Evolutionary conservation across 2,329 filamentous ascomycete species (phyloP), one percentile per base, ranked within the genome.

Genomic region (Drechslerella coelobrocha): DNA sequence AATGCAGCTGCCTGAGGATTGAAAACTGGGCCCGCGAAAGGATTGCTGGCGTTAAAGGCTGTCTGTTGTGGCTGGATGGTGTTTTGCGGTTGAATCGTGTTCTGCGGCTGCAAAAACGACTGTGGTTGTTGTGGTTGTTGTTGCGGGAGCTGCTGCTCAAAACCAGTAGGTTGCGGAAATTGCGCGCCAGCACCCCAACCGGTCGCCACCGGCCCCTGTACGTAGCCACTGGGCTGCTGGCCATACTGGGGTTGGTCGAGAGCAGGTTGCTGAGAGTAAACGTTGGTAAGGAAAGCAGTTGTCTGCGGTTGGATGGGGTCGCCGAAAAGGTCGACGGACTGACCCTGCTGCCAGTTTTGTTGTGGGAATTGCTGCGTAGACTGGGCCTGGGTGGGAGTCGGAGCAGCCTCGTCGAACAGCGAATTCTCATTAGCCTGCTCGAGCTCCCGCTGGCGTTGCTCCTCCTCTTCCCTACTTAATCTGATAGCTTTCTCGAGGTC

Each of bases 401-500:
- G 83, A 24, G 84, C 82, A 39, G 71, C 65, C 75, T 96, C 90
- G 75, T 96, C 92, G 76, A 99, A 97, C n/a, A 99, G 84, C 19
- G 91, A 87, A 51, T 89, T 84, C 19, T 90, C 88, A 77, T 96
- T 97, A 78, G 84, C 89, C 71, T 93, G 89, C 78, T 97, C 93
- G 59, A 96, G 82, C 79, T 97, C 91, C 69, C 88, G 88, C 77
- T 89, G 89, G 72, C 94, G 88, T 74, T 92, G 83, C 27, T 83
- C 82, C 74, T 97, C 94, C 74, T 99, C 94, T 79, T 99, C 94
- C 78, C 92, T 90, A 79, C 94, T 99, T 50, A 99, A 84, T 80
- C 91, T 92, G 78, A 99, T 94, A 9, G 94, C 94, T 81, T 96
- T 97, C 72, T 89, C 90, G 61, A 99, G 83, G 78, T 97, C 94